phyloP scores from a whole-genome alignment of 495 filamentous ascomycete genomes.

The Tuber microsphaerosporum region DNA sequence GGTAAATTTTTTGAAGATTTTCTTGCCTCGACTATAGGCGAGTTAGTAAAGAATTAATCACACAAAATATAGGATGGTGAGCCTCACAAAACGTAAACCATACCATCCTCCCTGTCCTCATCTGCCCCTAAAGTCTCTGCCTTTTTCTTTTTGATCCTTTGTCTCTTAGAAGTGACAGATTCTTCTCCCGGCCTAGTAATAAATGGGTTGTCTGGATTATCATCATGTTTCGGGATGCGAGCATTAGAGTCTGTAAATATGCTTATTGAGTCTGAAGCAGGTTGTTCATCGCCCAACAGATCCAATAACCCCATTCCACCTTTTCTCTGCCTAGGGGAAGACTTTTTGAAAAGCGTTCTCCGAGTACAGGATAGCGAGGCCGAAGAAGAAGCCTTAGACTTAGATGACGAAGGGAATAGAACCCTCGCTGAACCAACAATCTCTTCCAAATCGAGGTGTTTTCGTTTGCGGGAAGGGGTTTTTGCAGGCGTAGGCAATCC shows the following conservation, averaged over 20 bases:
- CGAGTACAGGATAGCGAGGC: not conserved
- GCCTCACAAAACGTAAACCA: constrained; percentile 82
- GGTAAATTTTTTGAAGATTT: constrained; percentile 64
- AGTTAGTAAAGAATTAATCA: constrained; percentile 12
- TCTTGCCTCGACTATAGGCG: constrained; percentile 72
- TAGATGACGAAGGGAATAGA: constrained; percentile 55
- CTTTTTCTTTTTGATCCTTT: constrained; percentile 54
- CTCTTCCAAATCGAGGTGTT: constrained; percentile 46
- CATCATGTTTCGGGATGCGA: constrained; percentile 65
- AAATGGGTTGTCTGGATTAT: constrained; percentile 68
- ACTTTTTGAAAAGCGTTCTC: constrained; percentile 11
- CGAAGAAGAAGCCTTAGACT: constrained; percentile 8
- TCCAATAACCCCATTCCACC: constrained; percentile 19
- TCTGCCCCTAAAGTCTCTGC: constrained; percentile 48
- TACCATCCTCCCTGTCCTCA: constrained; percentile 57
- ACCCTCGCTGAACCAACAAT: constrained; percentile 63
- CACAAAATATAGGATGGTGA: constrained; percentile 4
- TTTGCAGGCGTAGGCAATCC: constrained; percentile 87
- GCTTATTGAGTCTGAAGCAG: constrained; percentile 54
- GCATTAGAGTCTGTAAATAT: constrained; percentile 90
- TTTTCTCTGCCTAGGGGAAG: constrained; percentile 16
- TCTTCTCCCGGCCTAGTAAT: constrained; percentile 47
- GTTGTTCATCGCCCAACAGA: constrained; percentile 52
- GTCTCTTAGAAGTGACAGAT: constrained; percentile 37
- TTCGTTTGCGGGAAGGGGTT: constrained; percentile 69